Evolutionary conservation across 2,329 filamentous ascomycete species (phyloP).

Genomic region (Diplodia mutila): DNA sequence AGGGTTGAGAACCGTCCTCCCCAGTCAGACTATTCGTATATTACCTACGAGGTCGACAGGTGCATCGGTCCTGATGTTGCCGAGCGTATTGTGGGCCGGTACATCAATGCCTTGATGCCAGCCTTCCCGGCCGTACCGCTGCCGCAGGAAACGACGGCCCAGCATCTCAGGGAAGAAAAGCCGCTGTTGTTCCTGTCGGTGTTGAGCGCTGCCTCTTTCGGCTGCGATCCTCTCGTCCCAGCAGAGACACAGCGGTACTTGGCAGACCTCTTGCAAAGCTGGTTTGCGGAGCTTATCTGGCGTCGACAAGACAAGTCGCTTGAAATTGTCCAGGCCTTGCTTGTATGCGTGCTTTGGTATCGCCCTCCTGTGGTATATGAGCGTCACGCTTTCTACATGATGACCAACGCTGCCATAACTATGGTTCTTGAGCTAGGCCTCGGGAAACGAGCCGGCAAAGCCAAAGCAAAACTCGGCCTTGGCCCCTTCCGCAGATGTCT

Average conservation of each 20-base stretch:
- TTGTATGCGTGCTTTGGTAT: slow-evolving; percentile 81
- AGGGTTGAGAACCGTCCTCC: slow-evolving; percentile 24
- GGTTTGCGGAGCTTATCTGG: slow-evolving; percentile 74
- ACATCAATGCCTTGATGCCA: slow-evolving; percentile 57
- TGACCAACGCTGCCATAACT: slow-evolving; percentile 77
- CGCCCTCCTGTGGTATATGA: slow-evolving; percentile 81
- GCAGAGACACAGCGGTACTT: slow-evolving; percentile 64
- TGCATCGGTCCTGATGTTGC: slow-evolving; percentile 58
- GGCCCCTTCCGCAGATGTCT: slow-evolving; percentile 40
- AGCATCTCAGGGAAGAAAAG: slow-evolving; percentile 60
- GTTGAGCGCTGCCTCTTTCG: slow-evolving; percentile 57
- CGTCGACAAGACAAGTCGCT: slow-evolving; percentile 78
- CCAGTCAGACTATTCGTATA: slow-evolving; percentile 43
- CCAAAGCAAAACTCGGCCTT: slow-evolving; percentile 42
- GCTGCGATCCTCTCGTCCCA: slow-evolving; percentile 48
- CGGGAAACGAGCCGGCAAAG: slow-evolving; percentile 59
- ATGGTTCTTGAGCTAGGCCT: slow-evolving; percentile 86
- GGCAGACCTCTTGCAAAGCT: slow-evolving; percentile 70
- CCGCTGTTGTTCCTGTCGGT: slow-evolving; percentile 64
- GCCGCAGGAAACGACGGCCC: slow-evolving; percentile 56
- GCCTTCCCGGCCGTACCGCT: slow-evolving; percentile 64
- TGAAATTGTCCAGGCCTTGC: slow-evolving; percentile 79
- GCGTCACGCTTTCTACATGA: slow-evolving; percentile 87
- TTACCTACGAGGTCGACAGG: slow-evolving; percentile 44
- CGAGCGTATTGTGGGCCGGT: slow-evolving; percentile 61